Conservation (phyloP, 2,329 filamentous ascomycete species). For the Trichoderma hamatum region DNA sequence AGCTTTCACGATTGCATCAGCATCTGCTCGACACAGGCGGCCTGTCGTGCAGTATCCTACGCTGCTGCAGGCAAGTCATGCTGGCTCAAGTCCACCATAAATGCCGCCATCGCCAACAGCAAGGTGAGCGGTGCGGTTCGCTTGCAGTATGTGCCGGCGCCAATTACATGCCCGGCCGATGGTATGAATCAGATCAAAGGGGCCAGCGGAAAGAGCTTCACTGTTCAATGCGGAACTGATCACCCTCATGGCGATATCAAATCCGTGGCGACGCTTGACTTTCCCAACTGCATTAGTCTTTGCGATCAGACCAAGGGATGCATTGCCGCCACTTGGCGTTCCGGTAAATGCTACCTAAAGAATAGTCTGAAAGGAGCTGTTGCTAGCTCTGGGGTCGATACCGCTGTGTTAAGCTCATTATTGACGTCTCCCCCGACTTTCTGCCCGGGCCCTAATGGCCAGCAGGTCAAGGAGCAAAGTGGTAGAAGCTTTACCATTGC, state of each 20-base stretch:
- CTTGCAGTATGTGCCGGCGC: background rate
- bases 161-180: constrained; percentile 3
- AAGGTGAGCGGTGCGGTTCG: background rate
- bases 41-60: constrained; percentile 9
- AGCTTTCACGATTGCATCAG: constrained; percentile 10
- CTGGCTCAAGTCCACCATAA: constrained; percentile 7
- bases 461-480: constrained; percentile 8
- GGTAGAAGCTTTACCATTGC: background rate
- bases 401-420: background rate
- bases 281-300: constrained; percentile 14
- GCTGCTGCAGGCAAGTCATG: constrained; percentile 14
- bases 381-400: background rate
- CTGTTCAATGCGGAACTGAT: background rate
- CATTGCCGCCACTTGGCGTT: constrained; percentile 6
- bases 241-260: constrained; percentile 1
- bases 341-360: background rate
- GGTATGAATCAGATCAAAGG: background rate
- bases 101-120: background rate
- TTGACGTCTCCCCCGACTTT: background rate
- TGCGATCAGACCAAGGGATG: background rate
- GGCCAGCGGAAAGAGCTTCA: background rate
- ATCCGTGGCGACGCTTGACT: background rate
- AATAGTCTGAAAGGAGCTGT: background rate
- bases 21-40: background rate
- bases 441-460: background rate